Conservation (phyloP, 768 basidiomycete genomes). For the Russula sp. region DNA sequence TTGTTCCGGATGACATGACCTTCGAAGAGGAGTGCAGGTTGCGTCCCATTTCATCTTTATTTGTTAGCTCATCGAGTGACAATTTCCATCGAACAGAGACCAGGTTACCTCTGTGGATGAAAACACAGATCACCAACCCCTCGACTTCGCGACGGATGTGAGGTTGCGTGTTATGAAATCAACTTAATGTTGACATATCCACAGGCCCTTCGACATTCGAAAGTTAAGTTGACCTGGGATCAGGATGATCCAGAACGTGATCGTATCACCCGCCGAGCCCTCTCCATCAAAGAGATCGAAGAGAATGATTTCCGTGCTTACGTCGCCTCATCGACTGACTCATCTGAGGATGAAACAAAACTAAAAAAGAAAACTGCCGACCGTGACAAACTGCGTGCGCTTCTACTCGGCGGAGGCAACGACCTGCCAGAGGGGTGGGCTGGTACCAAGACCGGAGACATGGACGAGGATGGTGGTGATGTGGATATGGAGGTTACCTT, state of each 20-base stretch:
- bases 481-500: constrained; percentile 96
- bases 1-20: constrained; percentile 81
- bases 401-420: constrained; percentile 64
- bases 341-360: constrained; percentile 38
- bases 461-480: constrained; percentile 37
- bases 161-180: constrained; percentile 27
- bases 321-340: constrained; percentile 39
- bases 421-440: constrained; percentile 85
- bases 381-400: constrained; percentile 65
- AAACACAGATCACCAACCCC: constrained; percentile 52
- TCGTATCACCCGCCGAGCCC: constrained; percentile 66
- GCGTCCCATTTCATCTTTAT: constrained; percentile 11
- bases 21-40: constrained; percentile 77
- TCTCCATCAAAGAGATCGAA: constrained; percentile 83
- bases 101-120: constrained; percentile 63
- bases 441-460: constrained; percentile 31
- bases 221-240: constrained; percentile 98
- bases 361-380: constrained; percentile 42
- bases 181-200: neutral
- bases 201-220: constrained; percentile 96
- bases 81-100: constrained; percentile 45
- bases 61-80: constrained; percentile 1
- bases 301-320: constrained; percentile 76
- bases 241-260: constrained; percentile 89
- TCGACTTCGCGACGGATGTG: constrained; percentile 93